Base-by-base conservation (phyloP, 768 basidiomycete genomes). In the Rubroboletus pulcherrimus region DNA sequence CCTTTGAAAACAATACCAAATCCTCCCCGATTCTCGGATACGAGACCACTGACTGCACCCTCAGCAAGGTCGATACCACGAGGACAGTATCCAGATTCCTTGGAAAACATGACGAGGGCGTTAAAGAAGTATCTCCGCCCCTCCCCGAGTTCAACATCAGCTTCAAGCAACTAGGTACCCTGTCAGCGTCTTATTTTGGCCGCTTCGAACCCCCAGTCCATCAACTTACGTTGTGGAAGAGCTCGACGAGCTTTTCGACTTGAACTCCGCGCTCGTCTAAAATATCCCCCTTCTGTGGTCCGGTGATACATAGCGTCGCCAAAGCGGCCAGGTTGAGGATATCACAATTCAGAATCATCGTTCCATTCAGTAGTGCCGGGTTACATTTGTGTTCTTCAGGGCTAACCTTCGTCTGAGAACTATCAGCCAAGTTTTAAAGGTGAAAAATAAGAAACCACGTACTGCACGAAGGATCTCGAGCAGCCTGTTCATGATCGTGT, bases 221-320 rank as follows among this genome's bases (percentile, higher is more conserved):
- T 46, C 10, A 30, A 60, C 68, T 51, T 50, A 70, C 68, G 14
- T 39, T 30, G 37, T 71, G 59, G n/a, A 70, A 59, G 45, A 70
- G 49, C 5, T 66, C 71, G 4, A 61, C 24, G 7, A 70, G 52
- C n/a, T 48, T 34, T 33, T 55, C 43, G 12, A 29, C 58, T 8
- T 60, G 24, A 15, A 3, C 7, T n/a, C 41, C 48, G 11, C 35
- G 17, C 17, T 42, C 45, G 6, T 35, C 39, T 48, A 52, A 54
- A 31, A 66, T 53, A 29, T 41, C 26, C 7, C 43, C 2, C 35
- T 46, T 57, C 31, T 26, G 48, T 19, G 47, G 0, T 15, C 57
- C 60, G 4, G 63, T 58, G n/a, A 61, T 40, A 9, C 53, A 58
- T 33, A 59, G 9, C 19, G 51, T 60, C 1, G 51, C 56, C 43